Evolutionary conservation across 1,284 basidiomycete genomes (phyloP).

Genomic region (Coniferiporia weirii): DNA sequence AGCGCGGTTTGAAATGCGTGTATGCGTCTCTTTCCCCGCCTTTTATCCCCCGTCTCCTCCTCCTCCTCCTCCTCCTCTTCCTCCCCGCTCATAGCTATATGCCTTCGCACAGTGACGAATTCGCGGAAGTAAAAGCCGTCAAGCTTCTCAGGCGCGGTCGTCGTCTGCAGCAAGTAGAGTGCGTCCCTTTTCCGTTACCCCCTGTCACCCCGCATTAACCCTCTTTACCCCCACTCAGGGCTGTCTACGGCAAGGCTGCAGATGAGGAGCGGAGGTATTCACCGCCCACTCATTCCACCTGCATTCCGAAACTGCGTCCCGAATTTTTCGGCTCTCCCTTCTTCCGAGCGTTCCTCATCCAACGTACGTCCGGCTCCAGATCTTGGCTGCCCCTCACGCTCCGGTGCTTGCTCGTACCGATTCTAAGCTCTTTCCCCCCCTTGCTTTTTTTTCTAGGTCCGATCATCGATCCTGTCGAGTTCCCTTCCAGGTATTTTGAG

Average conservation of each 20-base stretch:
- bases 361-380: slow-evolving; percentile 48
- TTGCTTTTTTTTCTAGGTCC: slow-evolving; percentile 44
- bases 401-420: slow-evolving; percentile 13
- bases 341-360: slow-evolving; percentile 75
- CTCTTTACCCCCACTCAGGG: slow-evolving; percentile 25
- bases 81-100: background rate
- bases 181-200: slow-evolving; percentile 19
- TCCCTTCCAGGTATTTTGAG: slow-evolving; percentile 60
- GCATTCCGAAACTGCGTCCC: slow-evolving; percentile 65
- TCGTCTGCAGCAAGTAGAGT: slow-evolving; percentile 76
- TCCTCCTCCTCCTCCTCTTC: background rate
- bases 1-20: slow-evolving; percentile 82
- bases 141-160: slow-evolving; percentile 80
- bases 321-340: slow-evolving; percentile 82
- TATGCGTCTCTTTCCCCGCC: slow-evolving; percentile 39
- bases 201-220: background rate
- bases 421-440: slow-evolving; percentile 15
- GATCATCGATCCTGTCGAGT: slow-evolving; percentile 70
- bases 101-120: slow-evolving; percentile 63
- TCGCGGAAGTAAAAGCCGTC: slow-evolving; percentile 81
- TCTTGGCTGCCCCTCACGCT: slow-evolving; percentile 11
- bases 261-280: slow-evolving; percentile 32
- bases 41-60: background rate
- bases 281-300: slow-evolving; percentile 28
- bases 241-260: slow-evolving; percentile 40